A percentile compares a stretch with the other conserved stretches of the same genome.
These are phyloP conservation scores for Zalaria obscura DNA, from an alignment of 2,329 filamentous ascomycete genomes.

Conservation along the genomic window DNA sequence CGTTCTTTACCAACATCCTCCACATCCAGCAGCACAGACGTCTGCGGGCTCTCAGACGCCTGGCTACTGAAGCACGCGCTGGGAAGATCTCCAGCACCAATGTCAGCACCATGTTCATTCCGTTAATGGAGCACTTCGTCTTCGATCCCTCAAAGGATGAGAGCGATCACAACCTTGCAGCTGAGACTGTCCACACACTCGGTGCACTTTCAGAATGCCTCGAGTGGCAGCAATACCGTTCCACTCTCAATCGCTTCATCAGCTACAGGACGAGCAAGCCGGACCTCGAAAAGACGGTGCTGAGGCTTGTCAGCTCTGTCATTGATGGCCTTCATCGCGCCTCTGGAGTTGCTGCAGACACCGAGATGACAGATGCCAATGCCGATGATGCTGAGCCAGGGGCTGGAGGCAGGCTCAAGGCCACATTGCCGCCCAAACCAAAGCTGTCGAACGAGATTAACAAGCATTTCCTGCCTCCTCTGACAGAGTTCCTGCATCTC, in stretches of 20 bases:
- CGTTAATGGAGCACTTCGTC: constrained; percentile 85
- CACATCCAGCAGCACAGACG: constrained; percentile 82
- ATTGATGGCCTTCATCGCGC: constrained; percentile 54
- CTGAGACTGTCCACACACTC: constrained; percentile 73
- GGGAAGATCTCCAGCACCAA: constrained; percentile 60
- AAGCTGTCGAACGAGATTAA: constrained; percentile 48
- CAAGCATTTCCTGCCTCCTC: constrained; percentile 60
- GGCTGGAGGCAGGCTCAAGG: constrained; percentile 25
- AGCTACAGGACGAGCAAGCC: constrained; percentile 68
- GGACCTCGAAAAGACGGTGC: constrained; percentile 72
- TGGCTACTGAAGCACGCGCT: constrained; percentile 53
- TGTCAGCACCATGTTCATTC: constrained; percentile 75
- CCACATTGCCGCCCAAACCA: constrained; percentile 25
- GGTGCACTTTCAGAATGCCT: constrained; percentile 59
- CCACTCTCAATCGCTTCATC: constrained; percentile 70
- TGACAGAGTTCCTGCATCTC: constrained; percentile 77
- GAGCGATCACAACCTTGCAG: constrained; percentile 63
- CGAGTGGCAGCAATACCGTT: constrained; percentile 83
- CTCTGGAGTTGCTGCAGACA: neutral
- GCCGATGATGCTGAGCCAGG: constrained; percentile 1
- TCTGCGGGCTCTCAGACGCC: constrained; percentile 64
- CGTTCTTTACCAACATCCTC: constrained; percentile 86
- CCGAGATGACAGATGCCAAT: neutral
- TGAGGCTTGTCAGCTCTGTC: constrained; percentile 67
- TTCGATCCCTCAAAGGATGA: constrained; percentile 73